Conservation (phyloP, 2,329 filamentous ascomycete genomes). For the Aureobasidium subglaciale region DNA sequence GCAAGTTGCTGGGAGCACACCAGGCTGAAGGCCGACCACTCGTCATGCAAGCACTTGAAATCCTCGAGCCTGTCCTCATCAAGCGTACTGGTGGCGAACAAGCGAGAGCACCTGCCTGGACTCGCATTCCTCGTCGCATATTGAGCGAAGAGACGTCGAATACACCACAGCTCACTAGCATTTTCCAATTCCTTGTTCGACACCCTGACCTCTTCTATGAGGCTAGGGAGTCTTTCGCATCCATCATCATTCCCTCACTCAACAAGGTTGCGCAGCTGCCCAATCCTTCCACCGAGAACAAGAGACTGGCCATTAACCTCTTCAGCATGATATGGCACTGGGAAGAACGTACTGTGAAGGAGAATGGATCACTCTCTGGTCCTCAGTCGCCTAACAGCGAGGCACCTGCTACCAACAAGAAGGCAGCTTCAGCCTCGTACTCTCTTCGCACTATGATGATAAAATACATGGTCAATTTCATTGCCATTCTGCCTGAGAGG, state of each 20-base stretch:
- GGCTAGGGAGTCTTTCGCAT: slow-evolving; percentile 81
- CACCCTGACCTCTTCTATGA: slow-evolving; percentile 94
- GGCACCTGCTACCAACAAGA: slow-evolving; percentile 22
- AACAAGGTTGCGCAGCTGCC: slow-evolving; percentile 79
- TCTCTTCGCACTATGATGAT: slow-evolving; percentile 71
- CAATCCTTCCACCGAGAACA: slow-evolving; percentile 82
- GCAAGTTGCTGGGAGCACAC: slow-evolving; percentile 82
- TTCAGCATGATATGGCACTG: slow-evolving; percentile 88
- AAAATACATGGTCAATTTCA: slow-evolving; percentile 93
- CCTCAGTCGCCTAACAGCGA: slow-evolving; percentile 22
- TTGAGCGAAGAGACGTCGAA: slow-evolving; percentile 92
- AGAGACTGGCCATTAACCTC: slow-evolving; percentile 82
- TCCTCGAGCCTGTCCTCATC: slow-evolving; percentile 88
- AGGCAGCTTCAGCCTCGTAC: slow-evolving; percentile 31
- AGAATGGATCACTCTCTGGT: slow-evolving; percentile 36
- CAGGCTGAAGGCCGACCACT: slow-evolving; percentile 89
- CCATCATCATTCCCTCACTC: slow-evolving; percentile 80
- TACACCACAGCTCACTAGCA: slow-evolving; percentile 89
- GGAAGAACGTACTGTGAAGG: slow-evolving; percentile 76
- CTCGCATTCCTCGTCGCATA: slow-evolving; percentile 81
- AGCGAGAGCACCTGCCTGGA: slow-evolving; percentile 73
- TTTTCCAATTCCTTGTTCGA: slow-evolving; percentile 91
- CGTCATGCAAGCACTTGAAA: slow-evolving; percentile 88
- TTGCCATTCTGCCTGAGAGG: slow-evolving; percentile 79
- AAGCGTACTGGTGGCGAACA: slow-evolving; percentile 67